Evolutionary conservation across 2,329 filamentous ascomycete genomes (phyloP).

Genomic region (Fusarium nanum): DNA sequence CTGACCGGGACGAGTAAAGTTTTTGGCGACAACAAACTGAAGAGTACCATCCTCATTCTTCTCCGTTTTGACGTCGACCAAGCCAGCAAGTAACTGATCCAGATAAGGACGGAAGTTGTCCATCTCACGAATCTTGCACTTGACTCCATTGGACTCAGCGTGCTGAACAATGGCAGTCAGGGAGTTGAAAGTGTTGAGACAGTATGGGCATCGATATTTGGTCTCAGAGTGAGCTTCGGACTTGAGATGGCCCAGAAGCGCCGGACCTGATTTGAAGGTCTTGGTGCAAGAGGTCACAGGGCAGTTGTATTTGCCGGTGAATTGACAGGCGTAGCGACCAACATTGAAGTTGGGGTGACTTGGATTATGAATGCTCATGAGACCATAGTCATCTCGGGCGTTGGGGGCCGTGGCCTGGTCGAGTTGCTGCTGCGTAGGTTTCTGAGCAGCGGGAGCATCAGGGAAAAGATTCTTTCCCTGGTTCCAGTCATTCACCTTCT

Average conservation of each 20-base stretch:
- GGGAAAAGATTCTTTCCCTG: constrained; percentile 41
- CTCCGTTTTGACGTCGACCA: constrained; percentile 43
- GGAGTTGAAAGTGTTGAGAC: constrained; percentile 55
- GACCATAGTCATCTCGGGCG: constrained; percentile 15
- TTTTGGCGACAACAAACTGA: constrained; percentile 43
- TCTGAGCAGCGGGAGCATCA: constrained; percentile 35
- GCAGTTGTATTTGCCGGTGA: constrained; percentile 62
- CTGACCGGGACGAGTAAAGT: not conserved
- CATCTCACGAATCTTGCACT: constrained; percentile 58
- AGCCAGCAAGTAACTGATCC: constrained; percentile 50
- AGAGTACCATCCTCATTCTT: constrained; percentile 46
- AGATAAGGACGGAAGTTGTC: constrained; percentile 51
- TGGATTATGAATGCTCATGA: constrained; percentile 57
- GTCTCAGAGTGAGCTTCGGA: constrained; percentile 55
- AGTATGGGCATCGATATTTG: constrained; percentile 58
- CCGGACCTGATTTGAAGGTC: constrained; percentile 50
- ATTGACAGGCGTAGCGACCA: constrained; percentile 58
- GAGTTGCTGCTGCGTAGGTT: constrained; percentile 38
- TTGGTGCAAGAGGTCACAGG: constrained; percentile 64
- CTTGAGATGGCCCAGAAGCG: constrained; percentile 57
- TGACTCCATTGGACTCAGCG: constrained; percentile 57
- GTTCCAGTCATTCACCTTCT: constrained; percentile 29
- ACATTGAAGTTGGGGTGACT: constrained; percentile 59
- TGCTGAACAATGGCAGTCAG: constrained; percentile 61
- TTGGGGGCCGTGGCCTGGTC: constrained; percentile 24